Evolutionary conservation across 345 rosid species (phyloP).

Genomic region (Crucihimalaya himalaica): DNA sequence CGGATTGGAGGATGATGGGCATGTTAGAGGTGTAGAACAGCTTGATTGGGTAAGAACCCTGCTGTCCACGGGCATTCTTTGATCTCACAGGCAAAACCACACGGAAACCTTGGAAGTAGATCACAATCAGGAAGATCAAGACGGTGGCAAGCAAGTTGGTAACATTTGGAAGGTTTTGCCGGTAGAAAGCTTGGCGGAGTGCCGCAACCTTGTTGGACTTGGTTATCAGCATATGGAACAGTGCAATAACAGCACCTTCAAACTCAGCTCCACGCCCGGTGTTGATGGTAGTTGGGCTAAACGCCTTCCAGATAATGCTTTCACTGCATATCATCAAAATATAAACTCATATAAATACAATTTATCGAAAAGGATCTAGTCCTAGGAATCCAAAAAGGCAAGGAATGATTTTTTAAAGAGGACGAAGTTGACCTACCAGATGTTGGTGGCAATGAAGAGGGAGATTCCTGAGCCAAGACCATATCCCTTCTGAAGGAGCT

Average conservation of each 20-base stretch:
- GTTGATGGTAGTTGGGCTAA: conserved; percentile 87
- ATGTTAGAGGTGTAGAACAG: conserved; percentile 90
- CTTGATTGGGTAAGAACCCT: conserved; percentile 89
- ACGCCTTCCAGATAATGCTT: conserved; percentile 85
- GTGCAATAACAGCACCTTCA: conserved; percentile 91
- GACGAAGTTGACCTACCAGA: conserved; percentile 53
- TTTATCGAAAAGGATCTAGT: not conserved
- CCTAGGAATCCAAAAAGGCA: not conserved
- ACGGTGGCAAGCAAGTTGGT: conserved; percentile 84
- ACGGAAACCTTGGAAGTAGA: conserved; percentile 95
- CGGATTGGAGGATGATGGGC: conserved; percentile 88
- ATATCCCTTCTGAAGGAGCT: conserved; percentile 82
- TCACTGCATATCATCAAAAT: conserved; percentile 48
- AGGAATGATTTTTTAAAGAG: not conserved
- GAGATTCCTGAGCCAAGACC: conserved; percentile 87
- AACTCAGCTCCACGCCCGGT: conserved; percentile 91
- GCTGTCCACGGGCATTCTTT: conserved; percentile 92
- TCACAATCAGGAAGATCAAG: conserved; percentile 75
- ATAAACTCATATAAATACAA: not conserved
- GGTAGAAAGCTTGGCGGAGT: conserved; percentile 81
- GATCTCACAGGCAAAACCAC: conserved; percentile 90
- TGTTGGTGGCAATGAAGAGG: conserved; percentile 88
- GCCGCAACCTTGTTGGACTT: conserved; percentile 78
- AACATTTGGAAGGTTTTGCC: conserved; percentile 88
- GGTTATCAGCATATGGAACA: conserved; percentile 79